Percentiles rank a stretch among this genome's conserved stretches.
Conservation (phyloP, 139 green algal species). For the Edaphochlamys debaryana region DNA sequence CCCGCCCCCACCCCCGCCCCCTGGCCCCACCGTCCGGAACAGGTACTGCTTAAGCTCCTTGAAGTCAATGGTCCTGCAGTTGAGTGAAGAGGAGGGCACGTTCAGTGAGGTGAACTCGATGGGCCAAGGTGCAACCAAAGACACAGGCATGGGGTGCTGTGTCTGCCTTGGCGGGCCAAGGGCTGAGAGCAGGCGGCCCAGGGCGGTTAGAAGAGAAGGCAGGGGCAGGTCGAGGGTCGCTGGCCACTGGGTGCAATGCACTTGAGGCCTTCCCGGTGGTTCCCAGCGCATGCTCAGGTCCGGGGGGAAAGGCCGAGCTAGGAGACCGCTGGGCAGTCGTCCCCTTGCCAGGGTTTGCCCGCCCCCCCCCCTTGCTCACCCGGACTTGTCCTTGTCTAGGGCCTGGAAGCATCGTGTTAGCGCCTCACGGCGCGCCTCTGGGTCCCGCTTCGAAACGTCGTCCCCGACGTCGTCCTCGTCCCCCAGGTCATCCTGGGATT, state of each 20-base stretch:
- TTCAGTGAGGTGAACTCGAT: not conserved
- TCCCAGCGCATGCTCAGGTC: too few relatives aligned
- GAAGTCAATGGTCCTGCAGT: slow-evolving; percentile 26
- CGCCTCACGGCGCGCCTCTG: not conserved
- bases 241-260: too few relatives aligned
- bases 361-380: too few relatives aligned
- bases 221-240: too few relatives aligned
- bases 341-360: too few relatives aligned
- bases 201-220: not conserved
- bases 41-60: slow-evolving; percentile 40
- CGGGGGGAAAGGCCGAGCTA: too few relatives aligned
- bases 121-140: not conserved
- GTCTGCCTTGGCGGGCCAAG: too few relatives aligned
- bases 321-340: too few relatives aligned
- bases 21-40: slow-evolving; percentile 30
- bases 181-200: too few relatives aligned
- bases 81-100: not conserved
- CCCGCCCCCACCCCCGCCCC: too few relatives aligned
- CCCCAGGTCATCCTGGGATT: not conserved
- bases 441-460: not conserved
- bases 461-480: not conserved
- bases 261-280: too few relatives aligned
- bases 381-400: slow-evolving; percentile 31
- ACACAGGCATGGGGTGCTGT: not conserved
- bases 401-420: slow-evolving; percentile 16